A percentile compares a stretch with the other conserved stretches of the same genome.
Conservation (phyloP, 179 eudicot species). For the Silene vulgaris region DNA sequence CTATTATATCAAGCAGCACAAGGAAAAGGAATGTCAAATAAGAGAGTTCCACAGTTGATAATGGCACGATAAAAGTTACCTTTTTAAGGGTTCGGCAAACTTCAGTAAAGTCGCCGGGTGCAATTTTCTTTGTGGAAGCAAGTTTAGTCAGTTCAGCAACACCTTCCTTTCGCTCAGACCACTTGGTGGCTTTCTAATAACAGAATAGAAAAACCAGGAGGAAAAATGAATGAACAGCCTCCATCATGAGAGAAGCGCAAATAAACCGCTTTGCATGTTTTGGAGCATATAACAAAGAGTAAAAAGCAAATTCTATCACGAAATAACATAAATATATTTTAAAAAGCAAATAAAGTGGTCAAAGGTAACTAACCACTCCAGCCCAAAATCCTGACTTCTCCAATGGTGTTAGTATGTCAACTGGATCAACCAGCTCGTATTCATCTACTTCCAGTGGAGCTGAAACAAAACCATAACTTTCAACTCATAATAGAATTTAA, state of each 20-base stretch:
- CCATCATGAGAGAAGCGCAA: constrained; percentile 1
- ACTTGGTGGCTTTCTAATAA: constrained; percentile 85
- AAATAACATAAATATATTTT: background rate
- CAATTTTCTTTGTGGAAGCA: constrained; percentile 87
- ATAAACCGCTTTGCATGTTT: background rate
- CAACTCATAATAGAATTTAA: background rate
- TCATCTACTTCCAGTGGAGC: constrained; percentile 94
- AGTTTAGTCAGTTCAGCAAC: constrained; percentile 95
- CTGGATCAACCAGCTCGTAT: constrained; percentile 96
- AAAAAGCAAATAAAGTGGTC: background rate
- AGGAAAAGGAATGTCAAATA: background rate
- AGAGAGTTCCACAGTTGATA: background rate
- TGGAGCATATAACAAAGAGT: background rate
- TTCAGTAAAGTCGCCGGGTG: constrained; percentile 97
- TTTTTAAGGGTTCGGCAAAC: constrained; percentile 86
- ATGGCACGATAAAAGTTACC: constrained; percentile 32
- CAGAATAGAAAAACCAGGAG: constrained; percentile 18
- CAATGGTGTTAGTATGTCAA: constrained; percentile 88
- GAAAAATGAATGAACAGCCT: constrained; percentile 19
- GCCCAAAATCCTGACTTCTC: constrained; percentile 98
- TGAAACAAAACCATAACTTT: constrained; percentile 32
- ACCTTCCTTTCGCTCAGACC: constrained; percentile 99
- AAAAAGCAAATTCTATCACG: background rate
- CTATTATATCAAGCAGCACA: background rate
- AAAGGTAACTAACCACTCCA: constrained; percentile 71